Evolutionary conservation across 2,329 filamentous ascomycete species (phyloP).

Genomic region (Apiospora marii): DNA sequence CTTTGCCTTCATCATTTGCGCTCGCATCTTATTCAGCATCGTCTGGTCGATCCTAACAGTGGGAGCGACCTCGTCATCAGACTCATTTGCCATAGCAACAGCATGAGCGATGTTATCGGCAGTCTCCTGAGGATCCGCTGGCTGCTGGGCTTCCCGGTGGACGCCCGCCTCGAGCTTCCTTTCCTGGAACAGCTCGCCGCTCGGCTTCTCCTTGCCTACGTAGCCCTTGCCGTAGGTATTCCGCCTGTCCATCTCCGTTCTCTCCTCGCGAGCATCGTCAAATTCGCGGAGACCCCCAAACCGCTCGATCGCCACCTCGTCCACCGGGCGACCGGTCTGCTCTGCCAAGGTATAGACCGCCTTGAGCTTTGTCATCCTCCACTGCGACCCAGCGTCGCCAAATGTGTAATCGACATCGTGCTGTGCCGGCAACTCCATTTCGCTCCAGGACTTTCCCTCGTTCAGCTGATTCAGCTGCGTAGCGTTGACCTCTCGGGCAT

Average conservation of each 20-base stretch:
- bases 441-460: constrained; percentile 61
- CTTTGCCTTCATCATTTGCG: constrained; percentile 96
- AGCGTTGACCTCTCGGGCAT: constrained; percentile 82
- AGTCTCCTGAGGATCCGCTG: constrained; percentile 59
- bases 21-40: constrained; percentile 85
- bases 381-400: constrained; percentile 87
- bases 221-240: constrained; percentile 86
- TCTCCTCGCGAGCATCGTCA: constrained; percentile 92
- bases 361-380: constrained; percentile 96
- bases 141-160: constrained; percentile 44
- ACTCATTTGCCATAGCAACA: constrained; percentile 37
- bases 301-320: constrained; percentile 83
- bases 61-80: constrained; percentile 31
- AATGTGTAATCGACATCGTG: constrained; percentile 82
- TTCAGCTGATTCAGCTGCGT: constrained; percentile 68
- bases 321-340: constrained; percentile 74
- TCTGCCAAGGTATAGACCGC: constrained; percentile 83
- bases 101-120: constrained; percentile 63
- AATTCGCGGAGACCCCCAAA: constrained; percentile 86
- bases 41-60: constrained; percentile 75
- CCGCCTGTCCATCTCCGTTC: constrained; percentile 85
- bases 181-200: constrained; percentile 84
- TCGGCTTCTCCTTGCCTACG: constrained; percentile 84
- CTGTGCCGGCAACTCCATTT: constrained; percentile 60
- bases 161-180: constrained; percentile 67